phyloP scores from a whole-genome alignment of 352 stramenopile genomes.

The Phytophthora constricta region DNA sequence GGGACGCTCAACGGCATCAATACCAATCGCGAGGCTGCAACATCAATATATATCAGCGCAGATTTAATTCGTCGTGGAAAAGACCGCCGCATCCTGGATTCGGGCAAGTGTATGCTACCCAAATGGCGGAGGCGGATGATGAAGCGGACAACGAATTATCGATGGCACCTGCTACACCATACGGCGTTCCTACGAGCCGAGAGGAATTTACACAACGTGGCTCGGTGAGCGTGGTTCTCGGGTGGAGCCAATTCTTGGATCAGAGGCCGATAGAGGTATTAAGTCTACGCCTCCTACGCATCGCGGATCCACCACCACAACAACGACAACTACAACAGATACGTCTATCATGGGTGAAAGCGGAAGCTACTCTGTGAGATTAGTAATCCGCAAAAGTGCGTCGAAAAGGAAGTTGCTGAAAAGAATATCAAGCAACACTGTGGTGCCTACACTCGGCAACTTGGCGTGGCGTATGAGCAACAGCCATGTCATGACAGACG shows the following conservation, averaged over 20 bases:
- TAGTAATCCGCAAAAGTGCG: slow-evolving; percentile 4
- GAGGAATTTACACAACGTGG: too few species aligned
- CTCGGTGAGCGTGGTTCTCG: too few species aligned
- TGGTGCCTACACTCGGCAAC: background rate
- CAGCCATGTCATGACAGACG: background rate
- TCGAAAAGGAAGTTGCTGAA: slow-evolving; percentile 7
- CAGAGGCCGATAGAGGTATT: too few species aligned
- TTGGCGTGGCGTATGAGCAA: too few species aligned
- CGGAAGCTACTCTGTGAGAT: background rate
- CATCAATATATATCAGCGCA: slow-evolving; percentile 13
- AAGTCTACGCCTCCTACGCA: background rate
- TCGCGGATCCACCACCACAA: slow-evolving; percentile 1
- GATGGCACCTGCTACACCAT: background rate
- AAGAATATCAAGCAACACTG: background rate
- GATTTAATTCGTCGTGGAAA: slow-evolving; percentile 7
- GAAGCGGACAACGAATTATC: slow-evolving; percentile 2
- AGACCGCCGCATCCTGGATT: slow-evolving; percentile 11
- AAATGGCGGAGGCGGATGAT: background rate
- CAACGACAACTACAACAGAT: slow-evolving; percentile 3
- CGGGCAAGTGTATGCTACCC: slow-evolving; percentile 1
- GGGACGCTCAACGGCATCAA: too few species aligned
- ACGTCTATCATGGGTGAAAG: background rate
- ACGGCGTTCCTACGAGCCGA: too few species aligned
- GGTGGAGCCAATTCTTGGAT: too few species aligned
- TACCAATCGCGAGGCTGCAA: background rate